Conservation (phyloP, 495 filamentous ascomycete genomes). For the Xylaria cubensis region DNA sequence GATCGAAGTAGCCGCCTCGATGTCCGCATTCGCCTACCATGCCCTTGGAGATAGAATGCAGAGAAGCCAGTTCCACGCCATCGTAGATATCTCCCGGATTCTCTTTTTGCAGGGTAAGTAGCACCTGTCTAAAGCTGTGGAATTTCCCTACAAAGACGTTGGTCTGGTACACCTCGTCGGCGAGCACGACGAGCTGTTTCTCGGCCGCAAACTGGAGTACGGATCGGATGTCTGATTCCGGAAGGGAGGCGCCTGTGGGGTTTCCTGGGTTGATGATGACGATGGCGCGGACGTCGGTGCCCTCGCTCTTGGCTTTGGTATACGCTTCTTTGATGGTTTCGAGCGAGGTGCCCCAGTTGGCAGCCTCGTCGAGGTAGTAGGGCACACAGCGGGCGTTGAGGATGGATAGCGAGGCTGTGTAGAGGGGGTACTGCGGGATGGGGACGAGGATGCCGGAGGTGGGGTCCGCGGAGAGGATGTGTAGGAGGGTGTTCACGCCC, state of each 20-base stretch:
- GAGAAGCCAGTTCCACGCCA: slow-evolving; percentile 82
- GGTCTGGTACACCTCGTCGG: slow-evolving; percentile 99
- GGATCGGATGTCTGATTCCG: slow-evolving; percentile 75
- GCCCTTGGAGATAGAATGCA: slow-evolving; percentile 90
- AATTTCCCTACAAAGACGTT: slow-evolving; percentile 95
- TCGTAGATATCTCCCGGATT: slow-evolving; percentile 72
- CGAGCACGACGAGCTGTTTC: slow-evolving; percentile 86
- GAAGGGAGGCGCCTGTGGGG: slow-evolving; percentile 88
- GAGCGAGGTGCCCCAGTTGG: slow-evolving; percentile 86
- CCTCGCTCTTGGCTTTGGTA: slow-evolving; percentile 71
- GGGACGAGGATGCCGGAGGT: slow-evolving; percentile 88
- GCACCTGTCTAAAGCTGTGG: slow-evolving; percentile 89
- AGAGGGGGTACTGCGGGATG: slow-evolving; percentile 97
- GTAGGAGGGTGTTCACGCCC: slow-evolving; percentile 90
- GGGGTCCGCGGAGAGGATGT: slow-evolving; percentile 82
- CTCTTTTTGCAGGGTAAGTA: slow-evolving; percentile 82
- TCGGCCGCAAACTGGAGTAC: slow-evolving; percentile 86
- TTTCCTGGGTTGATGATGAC: slow-evolving; percentile 99
- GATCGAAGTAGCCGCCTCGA: slow-evolving; percentile 95
- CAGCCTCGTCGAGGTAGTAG: slow-evolving; percentile 87
- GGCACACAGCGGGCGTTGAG: slow-evolving; percentile 88
- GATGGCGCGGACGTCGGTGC: slow-evolving; percentile 86
- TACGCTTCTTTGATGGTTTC: slow-evolving; percentile 73
- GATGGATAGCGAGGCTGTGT: slow-evolving; percentile 89
- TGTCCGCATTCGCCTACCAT: slow-evolving; percentile 99